These are phyloP conservation scores for Bipolaris sorokiniana DNA, from an alignment of 2,329 filamentous ascomycete genomes.

Conservation along the genomic window DNA sequence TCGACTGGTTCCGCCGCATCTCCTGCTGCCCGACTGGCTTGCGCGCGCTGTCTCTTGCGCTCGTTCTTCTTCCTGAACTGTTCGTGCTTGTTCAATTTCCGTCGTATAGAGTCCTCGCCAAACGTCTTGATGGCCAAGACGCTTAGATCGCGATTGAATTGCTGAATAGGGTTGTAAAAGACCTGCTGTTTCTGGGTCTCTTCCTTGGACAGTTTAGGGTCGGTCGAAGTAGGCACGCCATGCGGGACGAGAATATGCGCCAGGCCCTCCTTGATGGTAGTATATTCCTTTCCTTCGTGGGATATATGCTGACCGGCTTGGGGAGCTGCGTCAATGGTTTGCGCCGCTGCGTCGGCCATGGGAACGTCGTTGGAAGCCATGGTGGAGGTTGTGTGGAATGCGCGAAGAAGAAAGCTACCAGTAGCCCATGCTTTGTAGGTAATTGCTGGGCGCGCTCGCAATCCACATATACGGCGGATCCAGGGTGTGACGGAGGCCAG, in stretches of 20 bases:
- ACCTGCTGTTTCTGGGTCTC: constrained; percentile 72
- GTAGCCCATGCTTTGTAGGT: constrained; percentile 31
- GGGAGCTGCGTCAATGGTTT: constrained; percentile 38
- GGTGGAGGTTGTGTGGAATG: constrained; percentile 22
- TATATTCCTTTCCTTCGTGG: constrained; percentile 62
- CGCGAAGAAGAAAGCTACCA: constrained; percentile 34
- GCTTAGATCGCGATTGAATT: constrained; percentile 96
- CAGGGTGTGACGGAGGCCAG: constrained; percentile 27
- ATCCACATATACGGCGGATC: constrained; percentile 31
- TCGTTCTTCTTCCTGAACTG: constrained; percentile 44
- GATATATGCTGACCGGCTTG: constrained; percentile 40
- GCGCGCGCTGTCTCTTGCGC: constrained; percentile 31
- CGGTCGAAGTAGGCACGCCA: constrained; percentile 55
- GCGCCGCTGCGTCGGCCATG: constrained; percentile 19
- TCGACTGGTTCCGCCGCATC: constrained; percentile 2
- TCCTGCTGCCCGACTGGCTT: constrained; percentile 15
- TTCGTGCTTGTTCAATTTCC: constrained; percentile 54
- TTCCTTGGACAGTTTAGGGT: constrained; percentile 56
- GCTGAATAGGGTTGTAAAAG: constrained; percentile 98
- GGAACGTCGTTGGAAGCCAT: constrained; percentile 25
- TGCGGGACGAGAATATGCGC: constrained; percentile 70
- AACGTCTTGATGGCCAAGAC: constrained; percentile 91
- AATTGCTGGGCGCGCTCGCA: constrained; percentile 18
- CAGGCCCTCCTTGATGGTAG: constrained; percentile 69
- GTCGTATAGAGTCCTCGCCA: constrained; percentile 68